These are phyloP conservation scores for Huntiella omanensis DNA, from an alignment of 2,329 filamentous ascomycete species.

Conservation along the genomic window DNA sequence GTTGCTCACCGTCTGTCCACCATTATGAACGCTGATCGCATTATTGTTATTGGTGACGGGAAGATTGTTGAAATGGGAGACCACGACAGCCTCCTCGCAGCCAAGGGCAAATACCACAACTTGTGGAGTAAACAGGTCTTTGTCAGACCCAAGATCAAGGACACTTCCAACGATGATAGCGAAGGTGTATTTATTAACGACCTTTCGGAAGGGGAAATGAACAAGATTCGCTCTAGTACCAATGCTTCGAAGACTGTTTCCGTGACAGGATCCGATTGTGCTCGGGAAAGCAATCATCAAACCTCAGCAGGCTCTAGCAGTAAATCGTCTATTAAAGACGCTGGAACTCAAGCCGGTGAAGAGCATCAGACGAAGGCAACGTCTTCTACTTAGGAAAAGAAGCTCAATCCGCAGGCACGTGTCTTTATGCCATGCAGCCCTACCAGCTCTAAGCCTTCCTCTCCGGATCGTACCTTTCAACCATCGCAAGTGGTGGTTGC, in stretches of 20 bases:
- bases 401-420: conserved; percentile 35
- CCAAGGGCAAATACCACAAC: conserved; percentile 42
- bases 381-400: conserved; percentile 24
- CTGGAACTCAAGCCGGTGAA: too few relatives aligned
- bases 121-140: conserved; percentile 48
- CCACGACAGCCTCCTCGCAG: conserved; percentile 37
- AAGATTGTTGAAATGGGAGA: conserved; percentile 43
- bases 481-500: background rate
- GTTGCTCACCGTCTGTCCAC: conserved; percentile 53
- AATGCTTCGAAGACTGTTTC: background rate
- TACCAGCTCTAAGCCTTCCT: background rate
- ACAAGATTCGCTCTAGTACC: conserved; percentile 18
- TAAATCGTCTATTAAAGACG: background rate
- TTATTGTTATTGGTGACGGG: conserved; percentile 45
- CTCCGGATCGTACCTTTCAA: background rate
- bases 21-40: conserved; percentile 48
- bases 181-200: conserved; percentile 20
- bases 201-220: conserved; percentile 20
- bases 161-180: conserved; percentile 14
- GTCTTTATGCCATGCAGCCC: conserved; percentile 30
- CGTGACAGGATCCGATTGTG: background rate
- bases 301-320: background rate
- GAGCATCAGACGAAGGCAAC: background rate
- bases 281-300: background rate
- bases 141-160: conserved; percentile 25